Evolutionary conservation across 139 green algal species (phyloP), one percentile per base, ranked within the genome.

Genomic region (Pleodorina starrii): DNA sequence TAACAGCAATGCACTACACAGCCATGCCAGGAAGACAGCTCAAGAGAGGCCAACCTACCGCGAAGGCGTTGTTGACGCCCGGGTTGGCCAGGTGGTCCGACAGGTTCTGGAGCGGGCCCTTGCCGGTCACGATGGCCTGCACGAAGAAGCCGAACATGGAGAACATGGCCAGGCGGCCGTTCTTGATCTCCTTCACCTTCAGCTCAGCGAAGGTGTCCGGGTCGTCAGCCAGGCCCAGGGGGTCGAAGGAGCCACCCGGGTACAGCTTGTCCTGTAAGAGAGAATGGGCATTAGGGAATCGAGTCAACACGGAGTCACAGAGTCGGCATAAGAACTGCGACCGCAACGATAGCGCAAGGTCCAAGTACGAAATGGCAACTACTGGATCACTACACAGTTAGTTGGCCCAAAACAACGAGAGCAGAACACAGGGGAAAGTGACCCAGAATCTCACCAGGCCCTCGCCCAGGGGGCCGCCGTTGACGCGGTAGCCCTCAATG

Each of bases 131-230:
- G 75, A 97, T 96, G 46, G 93, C 94, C 92, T 96, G 94, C 42
- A 98, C 88, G 91, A 96, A 96, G 90, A 96, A 96, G 81, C 95
- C 95, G 32, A 97, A 92, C 93, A 96, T 96, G 81, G 96, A 96
- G 82, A 98, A 94, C 96, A 98, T 98, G 82, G 97, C 97, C 7
- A 99, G 91, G 69, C 97, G 94, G 77, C 96, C 97, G 91, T 99
- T 98, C 93, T 98, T 98, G 92, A 98, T 97, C 95, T 99, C 97
- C 95, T 99, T 99, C 11, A 98, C 95, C 95, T 97, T 96, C 51
- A 97, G 93, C 92, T 96, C 93, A 88, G 93, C 93, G 92, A 96
- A 94, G 88, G 93, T 95, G 85, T 98, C 94, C 50, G 96, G 95
- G 92, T 97, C 97, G 91, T 99, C 97, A 93, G 97, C 97, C 89